phyloP scores from a whole-genome alignment of 1,139 yeast species.

The Saccharomycopsis hybrid region DNA sequence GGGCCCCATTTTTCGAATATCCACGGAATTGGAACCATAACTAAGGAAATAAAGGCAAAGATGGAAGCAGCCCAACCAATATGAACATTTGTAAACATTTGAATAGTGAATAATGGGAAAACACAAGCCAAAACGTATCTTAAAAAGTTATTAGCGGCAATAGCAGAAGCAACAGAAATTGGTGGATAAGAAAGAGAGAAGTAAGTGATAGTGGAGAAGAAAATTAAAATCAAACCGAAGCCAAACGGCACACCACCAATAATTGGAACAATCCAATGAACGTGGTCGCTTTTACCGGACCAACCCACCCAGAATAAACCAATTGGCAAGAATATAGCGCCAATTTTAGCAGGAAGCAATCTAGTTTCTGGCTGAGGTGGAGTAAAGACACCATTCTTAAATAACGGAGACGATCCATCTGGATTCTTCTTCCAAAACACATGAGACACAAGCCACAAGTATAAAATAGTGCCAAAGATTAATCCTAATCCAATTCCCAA shows the following conservation, averaged over 20 bases:
- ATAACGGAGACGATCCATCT: conserved; percentile 55
- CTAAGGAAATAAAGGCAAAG: conserved; percentile 65
- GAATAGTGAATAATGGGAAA: conserved; percentile 69
- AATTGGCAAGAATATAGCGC: conserved; percentile 59
- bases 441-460: conserved; percentile 42
- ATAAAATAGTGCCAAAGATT: conserved; percentile 44
- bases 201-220: conserved; percentile 66
- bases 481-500: conserved; percentile 69
- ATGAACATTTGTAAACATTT: conserved; percentile 62
- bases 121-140: conserved; percentile 55
- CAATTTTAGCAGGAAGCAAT: conserved; percentile 43
- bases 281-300: conserved; percentile 48
- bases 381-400: conserved; percentile 46
- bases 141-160: conserved; percentile 72
- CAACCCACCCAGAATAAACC: conserved; percentile 80
- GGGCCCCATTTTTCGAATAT: conserved; percentile 50
- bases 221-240: conserved; percentile 63
- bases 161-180: conserved; percentile 61
- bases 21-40: conserved; percentile 69
- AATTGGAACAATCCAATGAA: conserved; percentile 79
- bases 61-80: conserved; percentile 77
- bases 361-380: conserved; percentile 41
- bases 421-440: conserved; percentile 50
- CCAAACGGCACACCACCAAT: conserved; percentile 75
- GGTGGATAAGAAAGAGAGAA: conserved; percentile 75